Evolutionary conservation across 1,139 yeast species (phyloP), one percentile per base, ranked within the genome.

Genomic region (Kodamaea anthophila): DNA sequence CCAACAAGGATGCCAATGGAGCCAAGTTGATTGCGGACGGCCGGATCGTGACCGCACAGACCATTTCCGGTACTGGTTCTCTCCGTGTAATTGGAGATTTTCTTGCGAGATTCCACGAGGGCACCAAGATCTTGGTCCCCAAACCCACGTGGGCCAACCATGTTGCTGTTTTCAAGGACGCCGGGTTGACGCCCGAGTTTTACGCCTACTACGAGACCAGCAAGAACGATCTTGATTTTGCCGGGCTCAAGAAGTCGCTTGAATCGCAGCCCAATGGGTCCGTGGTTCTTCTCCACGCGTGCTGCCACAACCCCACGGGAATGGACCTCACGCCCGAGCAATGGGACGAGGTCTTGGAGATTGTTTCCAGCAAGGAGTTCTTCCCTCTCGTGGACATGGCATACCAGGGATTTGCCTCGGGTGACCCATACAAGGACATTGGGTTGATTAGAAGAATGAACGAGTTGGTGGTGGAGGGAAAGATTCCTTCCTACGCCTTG

Each of bases 281-380:
- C 11, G 72, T 84, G 38, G 78, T 88, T 21, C 61, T 88, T 33
- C 68, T 88, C 38, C 97, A 88, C 59, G 94, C 95, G 5, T 87
- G 96, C 52, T 93, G 96, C 48, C 97, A 88, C 65, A 88, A 88
- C 60, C 97, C 97, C 23, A 88, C 96, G 9, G 97, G 96, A 19
- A 77, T 88, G 40, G 97, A 88, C 53, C 93, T 94, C 38, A 70
- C 84, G 9, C 58, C 58, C 29, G 83, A 77, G 30, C 88, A 88
- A 53, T 88, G 96, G 96, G 62, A 63, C 36, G 55, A 70, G 46
- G 83, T 88, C 30, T 67, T 79, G 40, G 72, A 74, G 29, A 74
- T 79, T 16, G 53, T 84, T 29, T 59, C 70, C 43, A 55, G 66
- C 33, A 67, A 70, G 48, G 58, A 67, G 22, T 69, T 85, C 47